A percentile compares a stretch with the other conserved stretches of the same genome.
Conservation (phyloP, 768 basidiomycete species). For the Ramaria sp. region DNA sequence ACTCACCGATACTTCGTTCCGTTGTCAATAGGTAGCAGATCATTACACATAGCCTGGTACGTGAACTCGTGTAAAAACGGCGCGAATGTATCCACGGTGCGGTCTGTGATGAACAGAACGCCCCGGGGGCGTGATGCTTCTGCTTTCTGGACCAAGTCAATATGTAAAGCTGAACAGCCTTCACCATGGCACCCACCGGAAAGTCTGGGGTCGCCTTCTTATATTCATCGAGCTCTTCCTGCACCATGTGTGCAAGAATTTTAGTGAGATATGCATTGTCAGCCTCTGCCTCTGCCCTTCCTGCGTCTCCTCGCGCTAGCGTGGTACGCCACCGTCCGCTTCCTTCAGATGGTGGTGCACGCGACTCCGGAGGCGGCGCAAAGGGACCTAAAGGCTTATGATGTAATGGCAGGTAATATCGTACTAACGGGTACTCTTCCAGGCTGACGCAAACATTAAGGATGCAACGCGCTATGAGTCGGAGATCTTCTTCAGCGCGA, state of each 20-base stretch:
- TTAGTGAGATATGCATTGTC: constrained; percentile 73
- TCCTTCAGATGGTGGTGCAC: constrained; percentile 42
- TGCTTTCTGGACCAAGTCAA: constrained; percentile 18
- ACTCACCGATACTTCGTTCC: constrained; percentile 81
- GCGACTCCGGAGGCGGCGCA: constrained; percentile 44
- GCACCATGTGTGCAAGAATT: constrained; percentile 78
- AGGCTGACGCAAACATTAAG: constrained; percentile 82
- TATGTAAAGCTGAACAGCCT: constrained; percentile 1
- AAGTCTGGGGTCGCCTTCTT: constrained; percentile 81
- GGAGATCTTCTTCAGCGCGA: constrained; percentile 80
- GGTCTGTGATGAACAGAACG: constrained; percentile 86
- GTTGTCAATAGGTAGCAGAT: constrained; percentile 80
- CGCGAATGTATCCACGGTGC: constrained; percentile 88
- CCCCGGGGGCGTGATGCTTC: constrained; percentile 53
- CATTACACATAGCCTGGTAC: constrained; percentile 98
- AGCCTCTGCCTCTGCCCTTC: constrained; percentile 57
- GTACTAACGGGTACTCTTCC: constrained; percentile 86
- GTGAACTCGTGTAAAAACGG: constrained; percentile 97
- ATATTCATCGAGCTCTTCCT: constrained; percentile 75
- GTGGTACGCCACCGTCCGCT: constrained; percentile 72
- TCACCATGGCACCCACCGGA: constrained; percentile 46
- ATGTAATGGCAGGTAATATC: constrained; percentile 81
- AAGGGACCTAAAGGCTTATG: constrained; percentile 81
- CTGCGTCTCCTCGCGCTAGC: constrained; percentile 61
- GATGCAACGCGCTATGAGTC: constrained; percentile 55